Evolutionary conservation across 2,329 filamentous ascomycete genomes (phyloP).

Genomic region (Fusarium vanettenii): DNA sequence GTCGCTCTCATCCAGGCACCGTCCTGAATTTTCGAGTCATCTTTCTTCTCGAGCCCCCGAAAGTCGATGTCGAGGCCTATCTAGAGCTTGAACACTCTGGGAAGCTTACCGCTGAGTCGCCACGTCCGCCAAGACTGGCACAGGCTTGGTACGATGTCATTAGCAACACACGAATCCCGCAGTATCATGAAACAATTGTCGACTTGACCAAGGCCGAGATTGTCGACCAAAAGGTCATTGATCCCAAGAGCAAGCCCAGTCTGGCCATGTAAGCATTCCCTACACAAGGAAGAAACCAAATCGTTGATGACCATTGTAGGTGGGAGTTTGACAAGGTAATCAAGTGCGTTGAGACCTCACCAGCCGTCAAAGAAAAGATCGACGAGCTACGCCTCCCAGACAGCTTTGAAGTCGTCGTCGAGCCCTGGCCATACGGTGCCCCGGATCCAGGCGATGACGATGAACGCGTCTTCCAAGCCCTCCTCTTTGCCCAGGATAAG

Average conservation of each 20-base stretch:
- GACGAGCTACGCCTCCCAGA: conserved; percentile 42
- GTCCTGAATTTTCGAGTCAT: conserved; percentile 61
- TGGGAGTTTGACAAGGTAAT: conserved; percentile 52
- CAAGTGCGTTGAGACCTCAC: conserved; percentile 43
- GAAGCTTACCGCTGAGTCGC: conserved; percentile 40
- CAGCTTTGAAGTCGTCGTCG: conserved; percentile 47
- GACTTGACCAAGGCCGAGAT: conserved; percentile 44
- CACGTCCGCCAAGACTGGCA: conserved; percentile 52
- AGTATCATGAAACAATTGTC: conserved; percentile 52
- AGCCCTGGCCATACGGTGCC: conserved; percentile 50
- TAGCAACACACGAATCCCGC: conserved; percentile 33
- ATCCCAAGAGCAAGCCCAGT: conserved; percentile 45
- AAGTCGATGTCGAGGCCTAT: conserved; percentile 58
- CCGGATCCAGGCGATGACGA: conserved; percentile 46
- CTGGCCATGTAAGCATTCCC: conserved; percentile 43
- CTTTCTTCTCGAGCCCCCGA: conserved; percentile 62
- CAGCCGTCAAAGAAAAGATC: conserved; percentile 48
- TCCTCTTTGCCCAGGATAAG: conserved; percentile 48
- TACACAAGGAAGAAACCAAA: neutral
- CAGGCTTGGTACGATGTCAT: conserved; percentile 55
- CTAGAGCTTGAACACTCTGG: conserved; percentile 57
- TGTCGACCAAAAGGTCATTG: conserved; percentile 42
- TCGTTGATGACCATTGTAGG: conserved; percentile 19
- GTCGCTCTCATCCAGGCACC: conserved; percentile 42
- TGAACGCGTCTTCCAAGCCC: conserved; percentile 48